These are phyloP conservation scores for Trichoderma sp. DNA, from an alignment of 2,329 filamentous ascomycete genomes.

Conservation along the genomic window DNA sequence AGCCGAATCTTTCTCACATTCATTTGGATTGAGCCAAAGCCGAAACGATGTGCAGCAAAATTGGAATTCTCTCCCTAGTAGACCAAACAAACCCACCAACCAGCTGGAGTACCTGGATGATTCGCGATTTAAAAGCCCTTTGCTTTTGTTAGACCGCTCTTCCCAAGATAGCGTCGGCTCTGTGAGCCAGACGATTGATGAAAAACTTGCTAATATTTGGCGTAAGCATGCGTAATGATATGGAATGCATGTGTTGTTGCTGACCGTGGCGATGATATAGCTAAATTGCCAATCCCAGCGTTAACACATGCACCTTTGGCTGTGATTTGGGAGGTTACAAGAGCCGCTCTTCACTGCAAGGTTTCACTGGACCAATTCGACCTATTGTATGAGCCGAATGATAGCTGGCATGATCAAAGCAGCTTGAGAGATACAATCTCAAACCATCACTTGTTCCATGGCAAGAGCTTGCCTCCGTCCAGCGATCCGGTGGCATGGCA, in stretches of 20 bases:
- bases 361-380: slow-evolving; percentile 39
- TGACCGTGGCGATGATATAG: slow-evolving; percentile 25
- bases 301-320: slow-evolving; percentile 47
- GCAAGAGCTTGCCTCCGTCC: slow-evolving; percentile 48
- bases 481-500: slow-evolving; percentile 47
- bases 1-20: slow-evolving; percentile 22
- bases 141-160: neutral
- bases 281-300: slow-evolving; percentile 38
- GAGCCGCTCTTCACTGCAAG: slow-evolving; percentile 46
- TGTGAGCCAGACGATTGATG: slow-evolving; percentile 18
- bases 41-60: neutral
- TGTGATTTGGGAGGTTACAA: slow-evolving; percentile 52
- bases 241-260: neutral
- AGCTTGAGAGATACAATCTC: slow-evolving; percentile 43
- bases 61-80: neutral
- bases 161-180: neutral
- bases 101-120: neutral
- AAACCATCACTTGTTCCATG: slow-evolving; percentile 40
- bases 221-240: slow-evolving; percentile 33
- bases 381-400: slow-evolving; percentile 35
- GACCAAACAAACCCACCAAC: neutral
- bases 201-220: slow-evolving; percentile 39
- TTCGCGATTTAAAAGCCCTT: neutral
- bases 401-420: slow-evolving; percentile 44
- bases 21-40: neutral